Conservation (phyloP, 352 stramenopile species). For the Globisporangium splendens region DNA sequence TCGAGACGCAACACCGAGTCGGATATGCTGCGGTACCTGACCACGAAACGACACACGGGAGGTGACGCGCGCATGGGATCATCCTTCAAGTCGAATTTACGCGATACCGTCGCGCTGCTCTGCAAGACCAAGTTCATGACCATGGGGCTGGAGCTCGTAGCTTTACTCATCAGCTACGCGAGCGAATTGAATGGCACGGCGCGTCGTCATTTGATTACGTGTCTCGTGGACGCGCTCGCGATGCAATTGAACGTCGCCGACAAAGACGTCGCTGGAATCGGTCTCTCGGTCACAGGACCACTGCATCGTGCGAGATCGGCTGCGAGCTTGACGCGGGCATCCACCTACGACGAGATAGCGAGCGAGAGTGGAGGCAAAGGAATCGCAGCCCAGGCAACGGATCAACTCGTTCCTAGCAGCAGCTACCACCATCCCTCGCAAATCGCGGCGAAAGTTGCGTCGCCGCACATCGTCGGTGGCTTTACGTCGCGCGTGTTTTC, state of each 20-base stretch:
- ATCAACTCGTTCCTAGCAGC: too few species aligned
- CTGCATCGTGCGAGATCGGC: slow-evolving; percentile 5
- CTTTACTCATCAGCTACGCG: slow-evolving; percentile 66
- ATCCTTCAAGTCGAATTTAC: slow-evolving; percentile 25
- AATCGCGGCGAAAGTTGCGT: slow-evolving; percentile 9
- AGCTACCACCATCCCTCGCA: not conserved
- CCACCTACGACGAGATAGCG: slow-evolving; percentile 13
- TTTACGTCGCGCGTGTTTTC: slow-evolving; percentile 79
- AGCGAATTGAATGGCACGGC: slow-evolving; percentile 33
- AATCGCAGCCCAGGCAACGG: not conserved
- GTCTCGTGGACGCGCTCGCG: slow-evolving; percentile 51
- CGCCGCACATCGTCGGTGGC: slow-evolving; percentile 22
- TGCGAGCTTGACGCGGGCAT: not conserved
- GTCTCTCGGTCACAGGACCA: not conserved
- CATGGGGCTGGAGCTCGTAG: slow-evolving; percentile 68
- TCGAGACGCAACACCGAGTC: slow-evolving; percentile 17
- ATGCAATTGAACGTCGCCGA: slow-evolving; percentile 52
- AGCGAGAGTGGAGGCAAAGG: not conserved
- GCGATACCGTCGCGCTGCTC: slow-evolving; percentile 33
- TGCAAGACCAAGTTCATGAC: slow-evolving; percentile 69
- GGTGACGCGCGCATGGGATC: too few species aligned
- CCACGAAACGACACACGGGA: not conserved
- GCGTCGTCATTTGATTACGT: slow-evolving; percentile 58
- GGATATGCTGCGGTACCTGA: slow-evolving; percentile 19
- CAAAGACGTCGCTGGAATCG: slow-evolving; percentile 38